Base-by-base conservation (phyloP, 306 rosid species). In the Vachellia collinsii region DNA sequence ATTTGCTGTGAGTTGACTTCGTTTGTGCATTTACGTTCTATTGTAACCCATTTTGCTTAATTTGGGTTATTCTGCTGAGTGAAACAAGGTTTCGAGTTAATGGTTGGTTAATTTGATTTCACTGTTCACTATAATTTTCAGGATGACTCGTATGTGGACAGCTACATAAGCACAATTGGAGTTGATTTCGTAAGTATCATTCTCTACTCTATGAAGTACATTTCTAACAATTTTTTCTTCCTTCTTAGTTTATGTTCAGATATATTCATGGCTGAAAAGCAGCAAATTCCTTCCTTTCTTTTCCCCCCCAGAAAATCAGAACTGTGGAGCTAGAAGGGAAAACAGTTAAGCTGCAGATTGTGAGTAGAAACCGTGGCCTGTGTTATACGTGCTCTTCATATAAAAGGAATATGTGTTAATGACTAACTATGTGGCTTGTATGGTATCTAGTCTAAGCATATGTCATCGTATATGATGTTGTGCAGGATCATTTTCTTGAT, bases 311-410 rank as follows among this genome's bases (percentile, higher is more conserved):
- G 99, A 95, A 95, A 93, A 93, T 91, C 88, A 90, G 97, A 88
- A 95, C 99, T 5, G 94, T 91, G 79, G 96, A 90, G 83, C 87
- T 83, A 58, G 92, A 93, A 84, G 99, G 99, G 22, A 95, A 95
- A 91, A 93, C 97, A 41, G 82, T 87, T 68, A 95, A 95, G 89
- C 95, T 95, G 68, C 99, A 95, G 89, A 95, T 95, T 95, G 99
- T 95, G 88, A 93, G 92, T 85, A 34, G 10, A 11, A 44, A 73
- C 20, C 71, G 42, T 46, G 42, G 4, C 34, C 9, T 48, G 82
- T 54, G 10, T 22, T n/a, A 70, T 23, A 16, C 65, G 22, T 46
- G 2, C 3, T 54, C 61, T 75, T 64, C 7, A 65, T 14, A 25
- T 53, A 23, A 23, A 13, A 38, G 58, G 54, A 38, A 59, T 22